These are phyloP conservation scores for Tephrocybe rancida DNA, from an alignment of 768 basidiomycete genomes.

Conservation along the genomic window DNA sequence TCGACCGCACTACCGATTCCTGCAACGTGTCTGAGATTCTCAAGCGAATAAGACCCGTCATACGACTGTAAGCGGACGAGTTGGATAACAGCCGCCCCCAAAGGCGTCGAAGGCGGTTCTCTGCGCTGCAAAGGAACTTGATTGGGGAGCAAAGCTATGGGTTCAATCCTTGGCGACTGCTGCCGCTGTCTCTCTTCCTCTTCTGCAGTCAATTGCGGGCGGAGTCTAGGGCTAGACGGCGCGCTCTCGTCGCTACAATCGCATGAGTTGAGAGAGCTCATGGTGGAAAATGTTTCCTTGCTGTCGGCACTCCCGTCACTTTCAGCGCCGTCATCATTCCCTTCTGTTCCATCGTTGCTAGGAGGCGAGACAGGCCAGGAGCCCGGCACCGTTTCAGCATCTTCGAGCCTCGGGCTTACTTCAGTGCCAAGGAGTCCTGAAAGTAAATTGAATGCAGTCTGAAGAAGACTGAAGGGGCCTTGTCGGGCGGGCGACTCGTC, in stretches of 20 bases:
- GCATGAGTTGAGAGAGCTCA: slow-evolving; percentile 50
- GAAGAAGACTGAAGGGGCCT: not conserved
- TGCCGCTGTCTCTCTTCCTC: slow-evolving; percentile 22
- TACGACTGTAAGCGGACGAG: slow-evolving; percentile 41
- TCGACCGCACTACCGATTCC: slow-evolving; percentile 31
- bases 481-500: not conserved
- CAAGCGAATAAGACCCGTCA: slow-evolving; percentile 51
- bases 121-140: not conserved
- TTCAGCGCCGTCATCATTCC: slow-evolving; percentile 1
- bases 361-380: slow-evolving; percentile 20
- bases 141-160: slow-evolving; percentile 13
- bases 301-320: slow-evolving; percentile 23
- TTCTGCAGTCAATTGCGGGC: slow-evolving; percentile 24
- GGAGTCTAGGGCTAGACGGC: slow-evolving; percentile 21
- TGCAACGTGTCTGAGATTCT: slow-evolving; percentile 34
- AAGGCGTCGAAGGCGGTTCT: slow-evolving; percentile 1
- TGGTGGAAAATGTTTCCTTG: slow-evolving; percentile 40
- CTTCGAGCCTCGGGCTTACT: not conserved
- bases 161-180: slow-evolving; percentile 32
- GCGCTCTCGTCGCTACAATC: slow-evolving; percentile 38
- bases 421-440: not conserved
- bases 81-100: slow-evolving; percentile 29
- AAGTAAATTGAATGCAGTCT: slow-evolving; percentile 4
- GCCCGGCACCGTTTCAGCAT: slow-evolving; percentile 17
- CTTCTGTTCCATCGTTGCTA: slow-evolving; percentile 24